Evolutionary conservation across 2,329 filamentous ascomycete species (phyloP).

Genomic region (Calonectria honghensis): DNA sequence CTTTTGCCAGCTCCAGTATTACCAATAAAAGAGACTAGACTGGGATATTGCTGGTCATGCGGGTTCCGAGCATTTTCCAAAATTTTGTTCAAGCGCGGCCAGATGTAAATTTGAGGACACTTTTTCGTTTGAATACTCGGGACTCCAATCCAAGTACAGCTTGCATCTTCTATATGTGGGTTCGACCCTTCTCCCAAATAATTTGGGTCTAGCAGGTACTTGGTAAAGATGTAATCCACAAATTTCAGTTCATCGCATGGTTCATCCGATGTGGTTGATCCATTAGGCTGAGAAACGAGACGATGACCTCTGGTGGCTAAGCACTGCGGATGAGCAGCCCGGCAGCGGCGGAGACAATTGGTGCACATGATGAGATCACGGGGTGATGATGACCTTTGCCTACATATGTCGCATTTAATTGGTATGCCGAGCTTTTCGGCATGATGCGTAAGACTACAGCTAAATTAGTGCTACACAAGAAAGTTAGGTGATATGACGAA

Average conservation of each 20-base stretch:
- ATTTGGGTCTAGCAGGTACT: neutral
- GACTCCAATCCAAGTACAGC: neutral
- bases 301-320: neutral
- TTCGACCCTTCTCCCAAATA: neutral
- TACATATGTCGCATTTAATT: neutral
- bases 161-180: neutral
- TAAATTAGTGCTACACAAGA: neutral
- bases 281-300: neutral
- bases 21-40: constrained; percentile 43
- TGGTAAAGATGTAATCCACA: neutral
- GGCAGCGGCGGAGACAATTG: neutral
- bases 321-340: neutral
- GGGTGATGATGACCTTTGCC: neutral
- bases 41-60: constrained; percentile 33
- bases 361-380: neutral
- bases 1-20: constrained; percentile 44
- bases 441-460: neutral
- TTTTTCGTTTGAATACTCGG: neutral
- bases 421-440: neutral
- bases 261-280: neutral
- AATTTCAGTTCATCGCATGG: neutral
- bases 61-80: neutral
- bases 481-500: neutral
- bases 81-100: neutral
- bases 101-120: neutral